Conservation (phyloP, 495 filamentous ascomycete genomes). For the Xylaria nigripes region DNA sequence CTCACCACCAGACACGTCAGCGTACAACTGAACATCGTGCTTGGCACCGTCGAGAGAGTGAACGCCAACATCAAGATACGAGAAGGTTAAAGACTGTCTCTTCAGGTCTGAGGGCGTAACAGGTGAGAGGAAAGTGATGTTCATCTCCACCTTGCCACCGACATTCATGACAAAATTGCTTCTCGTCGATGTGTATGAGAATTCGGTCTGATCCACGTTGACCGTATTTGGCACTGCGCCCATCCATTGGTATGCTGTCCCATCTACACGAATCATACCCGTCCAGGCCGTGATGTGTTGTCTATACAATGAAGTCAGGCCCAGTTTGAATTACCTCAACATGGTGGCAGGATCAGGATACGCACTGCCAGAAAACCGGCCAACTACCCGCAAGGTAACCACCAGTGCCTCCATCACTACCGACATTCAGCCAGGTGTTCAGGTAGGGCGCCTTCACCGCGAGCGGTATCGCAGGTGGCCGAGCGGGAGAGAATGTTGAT, state of each 20-base stretch:
- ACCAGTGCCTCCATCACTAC: slow-evolving; percentile 60
- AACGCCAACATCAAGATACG: slow-evolving; percentile 71
- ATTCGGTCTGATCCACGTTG: slow-evolving; percentile 36
- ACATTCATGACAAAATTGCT: slow-evolving; percentile 81
- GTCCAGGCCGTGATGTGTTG: slow-evolving; percentile 71
- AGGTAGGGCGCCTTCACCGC: slow-evolving; percentile 78
- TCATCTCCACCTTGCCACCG: slow-evolving; percentile 54
- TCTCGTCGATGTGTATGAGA: slow-evolving; percentile 78
- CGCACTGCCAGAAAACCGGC: slow-evolving; percentile 42
- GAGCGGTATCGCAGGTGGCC: slow-evolving; percentile 70
- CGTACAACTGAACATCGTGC: slow-evolving; percentile 69
- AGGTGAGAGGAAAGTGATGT: slow-evolving; percentile 77
- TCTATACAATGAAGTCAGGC: slow-evolving; percentile 49
- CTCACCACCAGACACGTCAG: slow-evolving; percentile 80
- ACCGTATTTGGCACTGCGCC: slow-evolving; percentile 48
- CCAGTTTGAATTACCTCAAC: slow-evolving; percentile 41
- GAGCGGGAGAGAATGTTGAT: slow-evolving; percentile 39
- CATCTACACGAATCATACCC: slow-evolving; percentile 52
- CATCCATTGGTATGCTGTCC: slow-evolving; percentile 53
- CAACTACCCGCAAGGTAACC: slow-evolving; percentile 63
- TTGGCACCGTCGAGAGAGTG: slow-evolving; percentile 42
- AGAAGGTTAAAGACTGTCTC: slow-evolving; percentile 78
- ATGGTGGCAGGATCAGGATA: slow-evolving; percentile 21
- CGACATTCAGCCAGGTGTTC: slow-evolving; percentile 67
- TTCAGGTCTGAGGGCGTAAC: slow-evolving; percentile 79